Conservation (phyloP, 225 moss, liverwort and hornwort genomes). For the Sphagnum contortum region DNA sequence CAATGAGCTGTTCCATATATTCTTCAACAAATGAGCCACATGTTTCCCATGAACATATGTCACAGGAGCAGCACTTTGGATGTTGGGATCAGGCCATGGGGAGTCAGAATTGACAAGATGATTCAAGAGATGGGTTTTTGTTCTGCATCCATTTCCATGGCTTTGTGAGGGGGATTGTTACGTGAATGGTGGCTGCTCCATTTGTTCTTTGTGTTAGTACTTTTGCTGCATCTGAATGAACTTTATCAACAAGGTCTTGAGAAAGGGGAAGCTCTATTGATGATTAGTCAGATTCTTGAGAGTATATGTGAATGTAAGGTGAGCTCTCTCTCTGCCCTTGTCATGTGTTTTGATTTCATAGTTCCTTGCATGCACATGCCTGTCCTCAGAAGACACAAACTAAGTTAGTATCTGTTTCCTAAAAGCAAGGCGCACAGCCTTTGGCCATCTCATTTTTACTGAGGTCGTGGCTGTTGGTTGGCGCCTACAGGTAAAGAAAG, state of each 20-base stretch:
- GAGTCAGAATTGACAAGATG: conserved; percentile 16
- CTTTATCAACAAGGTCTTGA: neutral
- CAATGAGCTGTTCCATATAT: conserved; percentile 17
- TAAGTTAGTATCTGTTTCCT: conserved; percentile 13
- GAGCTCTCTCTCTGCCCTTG: conserved; percentile 32
- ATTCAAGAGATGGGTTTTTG: conserved; percentile 35
- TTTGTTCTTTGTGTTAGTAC: conserved; percentile 1
- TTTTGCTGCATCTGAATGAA: conserved; percentile 5
- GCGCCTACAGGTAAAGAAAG: conserved; percentile 33
- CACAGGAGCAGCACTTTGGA: conserved; percentile 29
- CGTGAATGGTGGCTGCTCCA: conserved; percentile 18
- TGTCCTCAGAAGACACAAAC: neutral
- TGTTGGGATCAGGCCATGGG: neutral
- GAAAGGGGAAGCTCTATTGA: conserved; percentile 10
- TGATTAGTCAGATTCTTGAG: conserved; percentile 39
- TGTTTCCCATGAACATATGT: conserved; percentile 21
- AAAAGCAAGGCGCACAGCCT: conserved; percentile 7
- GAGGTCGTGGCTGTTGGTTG: conserved; percentile 43
- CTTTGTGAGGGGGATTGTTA: conserved; percentile 34
- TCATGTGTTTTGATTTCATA: conserved; percentile 14
- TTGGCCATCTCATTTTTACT: conserved; percentile 30
- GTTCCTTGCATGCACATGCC: conserved; percentile 13
- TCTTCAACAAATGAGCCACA: conserved; percentile 22
- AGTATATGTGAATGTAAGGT: conserved; percentile 59
- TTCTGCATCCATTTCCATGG: conserved; percentile 28